Base-by-base conservation (phyloP, 805 yeast genomes). In the Jamesozyma gamospora region DNA sequence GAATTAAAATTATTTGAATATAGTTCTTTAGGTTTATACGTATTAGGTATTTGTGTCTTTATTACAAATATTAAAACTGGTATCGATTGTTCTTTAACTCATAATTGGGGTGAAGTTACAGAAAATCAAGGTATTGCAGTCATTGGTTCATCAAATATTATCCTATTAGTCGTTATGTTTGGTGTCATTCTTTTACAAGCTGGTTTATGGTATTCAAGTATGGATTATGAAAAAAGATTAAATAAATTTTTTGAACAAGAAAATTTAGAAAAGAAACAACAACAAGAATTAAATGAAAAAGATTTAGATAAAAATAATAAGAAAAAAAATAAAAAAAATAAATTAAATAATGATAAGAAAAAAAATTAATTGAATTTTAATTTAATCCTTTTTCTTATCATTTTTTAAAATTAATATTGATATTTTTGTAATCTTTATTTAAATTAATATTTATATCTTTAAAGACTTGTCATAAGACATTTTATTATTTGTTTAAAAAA, bases 71-170 rank as follows among this genome's bases (percentile, higher is more conserved):
- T 90, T 49, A 74, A 85, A 55, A 75, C 82, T 39, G 97, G 97
- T 40, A 67, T 79, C 30, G 72, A 72, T 49, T 75, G 88, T 41
- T 75, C 85, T 40, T 51, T 76, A 21, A 62, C 72, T 42, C 88
- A 87, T 33, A 69, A 76, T 44, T 90, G 97, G 97, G 97, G 96
- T 49, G 97, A 90, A 37, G 95, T 92, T 37, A 84, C 83, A 53
- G 77, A 74, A 58, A 70, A 70, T 44, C 84, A 94, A 17, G 97
- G 97, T 25, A 64, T 90, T 53, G 85, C 84, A 48, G 95, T 92
- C 30, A 75, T 92, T 54, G 96, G 92, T 31, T 96, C 97, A 4
- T 79, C 92, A 24, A 80, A 81, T 62, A 72, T 81, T 29, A 79
- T 90, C 69, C 69, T 84, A 49, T 75, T 82, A 8, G 59, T 85